Conservation (phyloP, 257 asterid species). For the Solanum medicagineum region DNA sequence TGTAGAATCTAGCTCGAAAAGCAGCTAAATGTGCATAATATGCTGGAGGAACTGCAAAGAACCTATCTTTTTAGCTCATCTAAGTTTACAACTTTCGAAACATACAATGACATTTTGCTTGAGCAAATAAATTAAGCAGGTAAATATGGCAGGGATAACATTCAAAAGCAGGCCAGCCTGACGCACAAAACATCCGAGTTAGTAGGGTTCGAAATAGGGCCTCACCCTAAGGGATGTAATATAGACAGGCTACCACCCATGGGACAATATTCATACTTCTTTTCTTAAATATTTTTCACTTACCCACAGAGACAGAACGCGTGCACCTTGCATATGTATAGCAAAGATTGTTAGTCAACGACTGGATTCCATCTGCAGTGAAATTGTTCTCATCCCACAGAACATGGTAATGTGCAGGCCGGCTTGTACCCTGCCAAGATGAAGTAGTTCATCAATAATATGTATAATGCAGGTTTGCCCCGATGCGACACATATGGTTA, state of each 20-base stretch:
- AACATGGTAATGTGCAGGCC: conserved; percentile 99
- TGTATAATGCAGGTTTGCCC: not conserved
- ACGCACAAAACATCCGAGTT: too few species aligned
- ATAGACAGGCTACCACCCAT: too few species aligned
- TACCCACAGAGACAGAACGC: conserved; percentile 93
- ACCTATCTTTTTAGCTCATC: not conserved
- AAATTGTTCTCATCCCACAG: conserved; percentile 98
- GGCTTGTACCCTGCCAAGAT: conserved; percentile 70
- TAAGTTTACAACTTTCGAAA: not conserved
- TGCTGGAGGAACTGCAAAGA: conserved; percentile 81
- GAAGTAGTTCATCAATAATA: not conserved
- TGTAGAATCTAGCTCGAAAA: conserved; percentile 85
- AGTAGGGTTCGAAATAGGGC: too few species aligned
- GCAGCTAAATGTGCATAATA: conserved; percentile 97
- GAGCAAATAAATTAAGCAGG: not conserved
- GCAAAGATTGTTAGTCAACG: conserved; percentile 89
- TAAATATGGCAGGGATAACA: not conserved
- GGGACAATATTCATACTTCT: too few species aligned
- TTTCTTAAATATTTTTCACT: conserved; percentile 1
- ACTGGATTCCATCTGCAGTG: conserved; percentile 92
- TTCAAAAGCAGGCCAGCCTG: not conserved
- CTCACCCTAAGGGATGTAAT: too few species aligned
- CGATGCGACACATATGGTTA: not conserved
- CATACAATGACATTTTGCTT: not conserved
- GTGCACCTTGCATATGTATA: conserved; percentile 97